Percentiles rank a stretch among this genome's conserved stretches.
phyloP scores from a whole-genome alignment of 768 basidiomycete genomes.

The Tephrocybe rancida region DNA sequence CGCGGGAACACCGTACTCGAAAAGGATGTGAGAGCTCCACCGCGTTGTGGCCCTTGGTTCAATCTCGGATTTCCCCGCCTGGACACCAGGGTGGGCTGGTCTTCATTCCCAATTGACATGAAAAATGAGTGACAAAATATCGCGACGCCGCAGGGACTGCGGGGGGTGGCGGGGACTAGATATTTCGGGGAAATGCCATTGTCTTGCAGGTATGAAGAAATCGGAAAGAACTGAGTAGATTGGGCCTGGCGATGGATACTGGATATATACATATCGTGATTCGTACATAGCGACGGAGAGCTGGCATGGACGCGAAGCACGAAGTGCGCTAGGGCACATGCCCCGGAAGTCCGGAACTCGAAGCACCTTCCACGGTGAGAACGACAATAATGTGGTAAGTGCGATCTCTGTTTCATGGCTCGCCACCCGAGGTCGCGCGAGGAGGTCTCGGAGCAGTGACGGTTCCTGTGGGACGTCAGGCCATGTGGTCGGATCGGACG shows the following conservation, averaged over 20 bases:
- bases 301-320: no score
- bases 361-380: not conserved
- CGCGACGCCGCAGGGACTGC: no score
- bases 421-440: constrained; percentile 1
- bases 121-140: no score
- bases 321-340: not conserved
- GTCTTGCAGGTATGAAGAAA: no score
- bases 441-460: constrained; percentile 11
- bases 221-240: no score
- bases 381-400: not conserved
- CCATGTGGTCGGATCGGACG: not conserved
- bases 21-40: not conserved
- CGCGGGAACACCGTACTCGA: not conserved
- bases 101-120: no score
- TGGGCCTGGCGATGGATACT: no score
- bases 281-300: no score
- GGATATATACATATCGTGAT: no score
- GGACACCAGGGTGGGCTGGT: not conserved
- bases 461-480: constrained; percentile 3
- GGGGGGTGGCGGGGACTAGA: no score
- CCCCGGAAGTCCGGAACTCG: not conserved
- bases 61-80: not conserved
- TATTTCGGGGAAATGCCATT: no score
- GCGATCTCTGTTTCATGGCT: not conserved
- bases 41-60: not conserved